Evolutionary conservation across 257 asterid genomes (phyloP).

Genomic region (Primulina eburnea): DNA sequence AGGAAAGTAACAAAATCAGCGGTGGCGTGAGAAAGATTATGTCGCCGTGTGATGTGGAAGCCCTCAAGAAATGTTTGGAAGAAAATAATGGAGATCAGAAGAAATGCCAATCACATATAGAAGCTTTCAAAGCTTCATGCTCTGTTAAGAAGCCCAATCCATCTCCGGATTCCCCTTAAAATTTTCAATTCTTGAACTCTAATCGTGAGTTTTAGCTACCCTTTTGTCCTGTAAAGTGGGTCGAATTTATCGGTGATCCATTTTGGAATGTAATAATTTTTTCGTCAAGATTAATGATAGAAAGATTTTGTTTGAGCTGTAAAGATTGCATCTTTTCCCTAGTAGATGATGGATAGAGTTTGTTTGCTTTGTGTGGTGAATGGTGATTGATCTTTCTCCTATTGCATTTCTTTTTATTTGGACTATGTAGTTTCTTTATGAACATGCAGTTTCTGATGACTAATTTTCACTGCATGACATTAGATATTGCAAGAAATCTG

Average conservation of each 20-base stretch:
- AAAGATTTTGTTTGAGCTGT: slow-evolving; percentile 2
- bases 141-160: slow-evolving; percentile 41
- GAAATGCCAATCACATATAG: slow-evolving; percentile 63
- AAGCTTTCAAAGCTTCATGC: slow-evolving; percentile 63
- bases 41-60: slow-evolving; percentile 56
- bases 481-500: not conserved
- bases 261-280: not conserved
- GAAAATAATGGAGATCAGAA: slow-evolving; percentile 57
- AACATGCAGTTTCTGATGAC: not conserved
- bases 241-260: not conserved
- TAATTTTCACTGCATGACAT: not conserved
- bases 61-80: slow-evolving; percentile 64
- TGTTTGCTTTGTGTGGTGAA: not conserved
- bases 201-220: slow-evolving; percentile 14
- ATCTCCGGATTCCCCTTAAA: slow-evolving; percentile 27
- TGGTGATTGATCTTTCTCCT: not conserved
- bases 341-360: slow-evolving; percentile 4
- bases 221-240: not conserved
- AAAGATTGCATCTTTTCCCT: slow-evolving; percentile 3
- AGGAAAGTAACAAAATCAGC: slow-evolving; percentile 29
- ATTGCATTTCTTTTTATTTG: not conserved
- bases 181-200: slow-evolving; percentile 14
- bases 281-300: not conserved
- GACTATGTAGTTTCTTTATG: not conserved
- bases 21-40: slow-evolving; percentile 30